Conservation (phyloP, 805 yeast genomes). For the Yamadazyma phyllophila region DNA sequence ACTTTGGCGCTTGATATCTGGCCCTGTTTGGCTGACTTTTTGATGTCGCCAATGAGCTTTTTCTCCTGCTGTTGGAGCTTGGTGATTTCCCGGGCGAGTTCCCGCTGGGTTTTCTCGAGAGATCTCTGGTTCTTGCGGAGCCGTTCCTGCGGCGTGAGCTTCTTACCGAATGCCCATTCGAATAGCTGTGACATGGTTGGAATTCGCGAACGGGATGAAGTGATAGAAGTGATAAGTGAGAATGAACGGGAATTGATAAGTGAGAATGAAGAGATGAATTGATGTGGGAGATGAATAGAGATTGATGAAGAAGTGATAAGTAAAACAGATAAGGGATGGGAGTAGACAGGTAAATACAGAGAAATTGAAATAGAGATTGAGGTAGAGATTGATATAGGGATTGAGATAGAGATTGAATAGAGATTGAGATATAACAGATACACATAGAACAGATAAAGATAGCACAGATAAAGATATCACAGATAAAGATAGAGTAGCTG, state of each 20-base stretch:
- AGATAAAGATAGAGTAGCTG: too few relatives aligned
- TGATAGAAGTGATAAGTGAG: neutral
- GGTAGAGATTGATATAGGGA: too few relatives aligned
- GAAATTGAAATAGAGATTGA: too few relatives aligned
- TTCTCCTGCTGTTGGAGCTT: conserved; percentile 92
- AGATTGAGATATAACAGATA: too few relatives aligned
- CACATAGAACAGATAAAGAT: too few relatives aligned
- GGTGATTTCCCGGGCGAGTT: conserved; percentile 79
- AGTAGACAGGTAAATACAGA: too few relatives aligned
- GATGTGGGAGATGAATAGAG: too few relatives aligned
- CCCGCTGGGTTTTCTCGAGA: conserved; percentile 90
- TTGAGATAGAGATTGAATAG: too few relatives aligned
- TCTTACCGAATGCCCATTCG: conserved; percentile 96
- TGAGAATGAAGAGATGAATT: neutral
- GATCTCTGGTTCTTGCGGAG: conserved; percentile 95
- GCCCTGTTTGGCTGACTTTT: conserved; percentile 86
- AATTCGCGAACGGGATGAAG: neutral
- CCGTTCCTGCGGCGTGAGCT: conserved; percentile 90
- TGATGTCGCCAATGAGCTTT: conserved; percentile 79
- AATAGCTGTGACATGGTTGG: conserved; percentile 38
- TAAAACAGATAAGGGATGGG: too few relatives aligned
- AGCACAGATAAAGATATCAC: too few relatives aligned
- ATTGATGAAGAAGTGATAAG: too few relatives aligned
- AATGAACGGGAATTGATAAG: neutral
- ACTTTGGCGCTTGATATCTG: conserved; percentile 88